These are phyloP conservation scores for Quercus mongolica DNA, from an alignment of 306 rosid genomes.

Conservation along the genomic window DNA sequence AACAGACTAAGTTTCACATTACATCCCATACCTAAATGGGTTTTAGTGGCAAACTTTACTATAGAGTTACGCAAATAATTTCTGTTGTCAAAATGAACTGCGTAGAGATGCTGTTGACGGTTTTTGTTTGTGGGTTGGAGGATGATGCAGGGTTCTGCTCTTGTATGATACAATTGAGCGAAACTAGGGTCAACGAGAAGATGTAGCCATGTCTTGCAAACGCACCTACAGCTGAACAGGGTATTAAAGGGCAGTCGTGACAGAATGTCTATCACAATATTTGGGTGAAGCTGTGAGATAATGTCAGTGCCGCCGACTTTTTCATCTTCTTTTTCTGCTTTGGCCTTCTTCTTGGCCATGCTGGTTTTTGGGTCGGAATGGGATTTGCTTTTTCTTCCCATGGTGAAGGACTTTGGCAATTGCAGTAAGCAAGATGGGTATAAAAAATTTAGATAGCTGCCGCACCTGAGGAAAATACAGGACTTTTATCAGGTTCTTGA, in stretches of 20 bases:
- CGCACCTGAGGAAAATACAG: too few relatives aligned
- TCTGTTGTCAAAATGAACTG: neutral
- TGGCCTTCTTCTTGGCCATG: too few relatives aligned
- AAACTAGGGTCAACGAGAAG: neutral
- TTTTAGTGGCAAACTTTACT: neutral
- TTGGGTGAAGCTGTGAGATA: neutral
- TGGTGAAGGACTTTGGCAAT: too few relatives aligned
- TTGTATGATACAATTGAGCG: neutral
- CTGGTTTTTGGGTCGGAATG: too few relatives aligned
- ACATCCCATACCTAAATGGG: neutral
- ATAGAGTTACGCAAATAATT: neutral
- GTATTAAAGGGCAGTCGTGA: neutral
- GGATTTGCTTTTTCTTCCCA: too few relatives aligned
- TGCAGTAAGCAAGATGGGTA: neutral
- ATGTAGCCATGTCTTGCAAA: neutral
- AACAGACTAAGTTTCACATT: neutral
- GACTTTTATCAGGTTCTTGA: too few relatives aligned
- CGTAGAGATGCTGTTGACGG: neutral
- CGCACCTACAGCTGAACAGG: neutral
- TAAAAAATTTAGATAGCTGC: too few relatives aligned
- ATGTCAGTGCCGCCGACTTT: too few relatives aligned
- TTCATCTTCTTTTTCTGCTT: too few relatives aligned
- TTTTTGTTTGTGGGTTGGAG: neutral
- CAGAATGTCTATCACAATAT: neutral
- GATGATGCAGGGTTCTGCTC: neutral